These are phyloP conservation scores for Moricandia moricandioides DNA, from an alignment of 345 rosid species.

Conservation along the genomic window DNA sequence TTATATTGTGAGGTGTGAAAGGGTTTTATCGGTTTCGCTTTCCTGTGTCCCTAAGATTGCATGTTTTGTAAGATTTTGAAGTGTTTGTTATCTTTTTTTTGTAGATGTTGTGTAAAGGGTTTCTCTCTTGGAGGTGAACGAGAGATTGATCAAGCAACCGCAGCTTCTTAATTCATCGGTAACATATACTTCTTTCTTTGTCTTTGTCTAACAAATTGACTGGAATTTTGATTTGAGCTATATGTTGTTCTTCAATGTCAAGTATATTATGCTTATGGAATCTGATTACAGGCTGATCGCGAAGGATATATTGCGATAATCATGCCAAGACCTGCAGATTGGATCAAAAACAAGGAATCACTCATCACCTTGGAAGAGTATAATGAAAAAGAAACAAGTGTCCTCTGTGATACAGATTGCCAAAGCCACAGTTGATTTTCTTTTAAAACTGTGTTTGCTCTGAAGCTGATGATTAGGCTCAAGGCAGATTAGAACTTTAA, in stretches of 20 bases:
- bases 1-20: conserved; percentile 70
- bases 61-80: too few relatives aligned
- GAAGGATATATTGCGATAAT: background rate
- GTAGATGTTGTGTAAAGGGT: conserved; percentile 94
- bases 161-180: conserved; percentile 69
- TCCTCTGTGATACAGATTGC: conserved; percentile 6
- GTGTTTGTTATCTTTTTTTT: background rate
- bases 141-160: conserved; percentile 68
- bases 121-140: conserved; percentile 87
- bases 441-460: background rate
- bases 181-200: too few relatives aligned
- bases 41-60: too few relatives aligned
- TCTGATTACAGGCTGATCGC: background rate
- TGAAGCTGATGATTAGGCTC: background rate
- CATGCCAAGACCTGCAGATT: too few relatives aligned
- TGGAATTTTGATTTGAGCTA: too few relatives aligned
- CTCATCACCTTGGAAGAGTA: conserved; percentile 64
- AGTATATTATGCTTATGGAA: too few relatives aligned
- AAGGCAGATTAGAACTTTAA: too few relatives aligned
- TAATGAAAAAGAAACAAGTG: conserved; percentile 37
- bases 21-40: background rate
- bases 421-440: background rate
- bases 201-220: too few relatives aligned
- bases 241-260: too few relatives aligned
- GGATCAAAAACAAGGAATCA: conserved; percentile 51